These are phyloP conservation scores for Solanum virginianum DNA, from an alignment of 257 asterid species.

Conservation along the genomic window DNA sequence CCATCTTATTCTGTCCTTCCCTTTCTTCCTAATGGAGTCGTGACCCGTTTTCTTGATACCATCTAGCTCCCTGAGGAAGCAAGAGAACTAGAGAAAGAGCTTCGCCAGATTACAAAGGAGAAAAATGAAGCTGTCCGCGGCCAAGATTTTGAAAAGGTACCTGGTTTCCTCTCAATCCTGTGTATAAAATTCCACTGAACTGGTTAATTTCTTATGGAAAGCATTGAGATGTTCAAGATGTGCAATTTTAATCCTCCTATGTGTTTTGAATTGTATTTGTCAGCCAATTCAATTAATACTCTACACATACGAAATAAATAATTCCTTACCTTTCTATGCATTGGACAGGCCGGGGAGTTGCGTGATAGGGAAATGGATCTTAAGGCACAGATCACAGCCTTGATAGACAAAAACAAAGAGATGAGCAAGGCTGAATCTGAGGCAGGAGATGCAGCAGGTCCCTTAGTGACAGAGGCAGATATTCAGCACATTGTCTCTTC, in stretches of 20 bases:
- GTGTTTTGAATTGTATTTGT: not conserved
- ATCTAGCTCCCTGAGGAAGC: slow-evolving; percentile 98
- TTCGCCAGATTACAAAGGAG: slow-evolving; percentile 88
- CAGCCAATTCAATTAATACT: not conserved
- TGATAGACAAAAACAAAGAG: slow-evolving; percentile 82
- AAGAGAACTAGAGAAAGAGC: slow-evolving; percentile 87
- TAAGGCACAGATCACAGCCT: slow-evolving; percentile 72
- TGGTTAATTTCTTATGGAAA: not conserved
- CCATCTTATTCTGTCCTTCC: not conserved
- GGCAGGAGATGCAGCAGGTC: slow-evolving; percentile 3
- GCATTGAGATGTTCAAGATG: not conserved
- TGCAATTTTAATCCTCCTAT: not conserved
- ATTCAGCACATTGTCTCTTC: slow-evolving; percentile 19
- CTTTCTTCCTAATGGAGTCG: not conserved
- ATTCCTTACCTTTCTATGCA: not conserved
- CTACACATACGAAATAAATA: not conserved
- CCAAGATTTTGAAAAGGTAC: slow-evolving; percentile 92
- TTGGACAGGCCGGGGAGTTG: slow-evolving; percentile 71
- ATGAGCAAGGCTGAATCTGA: slow-evolving; percentile 38
- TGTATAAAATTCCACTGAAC: not conserved
- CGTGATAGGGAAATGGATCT: slow-evolving; percentile 96
- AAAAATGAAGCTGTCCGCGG: slow-evolving; percentile 89
- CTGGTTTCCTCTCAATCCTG: not conserved
- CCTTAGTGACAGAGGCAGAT: slow-evolving; percentile 19
- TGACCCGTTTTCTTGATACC: not conserved